These are phyloP conservation scores for Calvatia gigantea DNA, from an alignment of 768 basidiomycete genomes.

Conservation along the genomic window DNA sequence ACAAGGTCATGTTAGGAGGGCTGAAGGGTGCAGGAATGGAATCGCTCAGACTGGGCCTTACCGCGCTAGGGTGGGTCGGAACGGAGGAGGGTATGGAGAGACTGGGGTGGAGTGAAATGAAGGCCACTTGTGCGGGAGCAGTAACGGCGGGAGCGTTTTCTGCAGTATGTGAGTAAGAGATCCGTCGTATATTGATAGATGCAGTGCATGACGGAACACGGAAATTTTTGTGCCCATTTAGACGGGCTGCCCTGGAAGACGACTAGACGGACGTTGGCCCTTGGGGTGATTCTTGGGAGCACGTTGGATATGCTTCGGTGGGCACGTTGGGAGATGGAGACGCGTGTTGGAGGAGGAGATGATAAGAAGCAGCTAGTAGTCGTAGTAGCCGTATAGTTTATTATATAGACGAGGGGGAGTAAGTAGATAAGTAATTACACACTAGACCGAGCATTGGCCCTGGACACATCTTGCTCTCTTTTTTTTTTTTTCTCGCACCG, in stretches of 20 bases:
- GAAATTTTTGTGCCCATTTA: constrained; percentile 22
- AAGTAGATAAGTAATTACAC: no score
- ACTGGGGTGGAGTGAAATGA: constrained; percentile 36
- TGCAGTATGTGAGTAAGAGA: constrained; percentile 41
- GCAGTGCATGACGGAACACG: background rate
- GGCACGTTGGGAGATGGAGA: constrained; percentile 26
- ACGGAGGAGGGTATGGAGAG: constrained; percentile 38
- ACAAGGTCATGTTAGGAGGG: constrained; percentile 72
- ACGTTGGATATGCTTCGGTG: constrained; percentile 46
- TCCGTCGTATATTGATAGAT: background rate
- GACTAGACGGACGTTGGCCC: constrained; percentile 40
- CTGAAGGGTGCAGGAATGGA: constrained; percentile 64
- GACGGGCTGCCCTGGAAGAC: constrained; percentile 57
- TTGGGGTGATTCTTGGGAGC: constrained; percentile 59
- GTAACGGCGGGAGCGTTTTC: constrained; percentile 62
- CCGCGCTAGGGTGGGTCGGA: constrained; percentile 40
- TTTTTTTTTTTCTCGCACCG: no score
- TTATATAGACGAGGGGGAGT: no score
- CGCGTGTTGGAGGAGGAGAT: constrained; percentile 15
- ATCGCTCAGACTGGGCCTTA: constrained; percentile 41
- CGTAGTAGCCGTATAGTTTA: no score
- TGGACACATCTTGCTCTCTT: background rate
- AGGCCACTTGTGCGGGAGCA: constrained; percentile 58
- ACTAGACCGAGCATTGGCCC: no score
- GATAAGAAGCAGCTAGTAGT: no score